Base-by-base conservation (phyloP, 2,329 filamentous ascomycete genomes). In the Botrytis aclada region DNA sequence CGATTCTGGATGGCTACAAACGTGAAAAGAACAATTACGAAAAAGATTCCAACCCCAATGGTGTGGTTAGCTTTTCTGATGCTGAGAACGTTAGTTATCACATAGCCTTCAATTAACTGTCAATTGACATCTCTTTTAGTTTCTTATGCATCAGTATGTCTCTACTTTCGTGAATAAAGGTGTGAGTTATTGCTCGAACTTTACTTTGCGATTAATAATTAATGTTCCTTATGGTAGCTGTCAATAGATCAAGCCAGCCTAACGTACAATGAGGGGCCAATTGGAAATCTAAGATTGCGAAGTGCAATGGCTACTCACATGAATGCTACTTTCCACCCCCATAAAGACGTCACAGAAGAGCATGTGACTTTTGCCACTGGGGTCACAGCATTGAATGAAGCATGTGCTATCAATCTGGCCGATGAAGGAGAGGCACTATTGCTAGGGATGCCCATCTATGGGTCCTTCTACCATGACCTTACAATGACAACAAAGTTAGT, bases 401-500 rank as follows among this genome's bases (percentile, higher is more conserved):
- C 84, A 78, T 78, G 85, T 18, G 83, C 81, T 0, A 84, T 82
- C 70, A 81, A 79, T 18, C 74, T 87, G 1, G 83, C 81, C 14
- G 83, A 85, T 70, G 78, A 80, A 0, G 83, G 83, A 0, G 84
- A 87, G 62, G 85, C 82, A 1, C 82, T 88, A 32, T 75, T 88
- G 18, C 78, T 86, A 3, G 82, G 80, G 43, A 79, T 83, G 22
- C 85, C 86, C 0, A 81, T 83, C 10, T 88, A 88, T 72, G 83
- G 83, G 29, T 81, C 83, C 25, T 88, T 88, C 71, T 81, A 84
- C 34, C 78, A 83, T 1, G 86, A 88, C 76, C 84, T 87, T 62
- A 83, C 83, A 32, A 61, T 61, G 56, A 61, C 29, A 61, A 61
- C 56, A 29, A 34, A 34, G 56, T 61, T 32, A 34, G 56, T 34